phyloP scores from a whole-genome alignment of 2,329 filamentous ascomycete species.

The Fusarium chuoi region DNA sequence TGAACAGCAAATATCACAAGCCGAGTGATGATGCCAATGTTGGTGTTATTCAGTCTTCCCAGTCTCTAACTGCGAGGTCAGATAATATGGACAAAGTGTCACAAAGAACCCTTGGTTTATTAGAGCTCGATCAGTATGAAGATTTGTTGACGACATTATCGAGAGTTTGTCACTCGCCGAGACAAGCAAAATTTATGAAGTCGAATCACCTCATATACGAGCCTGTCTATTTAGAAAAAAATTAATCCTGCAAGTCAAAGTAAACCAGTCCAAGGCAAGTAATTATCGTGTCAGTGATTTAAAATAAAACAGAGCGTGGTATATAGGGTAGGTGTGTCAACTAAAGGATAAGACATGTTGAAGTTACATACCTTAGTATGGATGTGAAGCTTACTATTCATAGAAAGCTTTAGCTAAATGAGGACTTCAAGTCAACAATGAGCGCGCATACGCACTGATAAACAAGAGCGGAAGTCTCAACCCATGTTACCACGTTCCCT shows the following conservation, averaged over 20 bases:
- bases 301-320: neutral
- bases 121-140: neutral
- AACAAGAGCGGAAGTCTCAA: neutral
- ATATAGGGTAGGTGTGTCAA: neutral
- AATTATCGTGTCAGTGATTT: neutral
- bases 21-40: neutral
- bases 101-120: neutral
- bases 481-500: neutral
- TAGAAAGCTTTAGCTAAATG: neutral
- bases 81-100: too few species aligned
- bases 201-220: neutral
- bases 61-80: neutral
- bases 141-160: neutral
- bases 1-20: neutral
- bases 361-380: neutral
- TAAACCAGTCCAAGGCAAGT: neutral
- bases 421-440: neutral
- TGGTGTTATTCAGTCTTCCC: neutral
- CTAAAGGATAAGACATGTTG: neutral
- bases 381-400: neutral
- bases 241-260: neutral
- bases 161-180: too few species aligned
- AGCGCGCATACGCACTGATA: neutral
- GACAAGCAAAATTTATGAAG: neutral
- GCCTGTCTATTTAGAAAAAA: neutral